Base-by-base conservation (phyloP, 495 filamentous ascomycete genomes). In the Opeltia flavorubescens region DNA sequence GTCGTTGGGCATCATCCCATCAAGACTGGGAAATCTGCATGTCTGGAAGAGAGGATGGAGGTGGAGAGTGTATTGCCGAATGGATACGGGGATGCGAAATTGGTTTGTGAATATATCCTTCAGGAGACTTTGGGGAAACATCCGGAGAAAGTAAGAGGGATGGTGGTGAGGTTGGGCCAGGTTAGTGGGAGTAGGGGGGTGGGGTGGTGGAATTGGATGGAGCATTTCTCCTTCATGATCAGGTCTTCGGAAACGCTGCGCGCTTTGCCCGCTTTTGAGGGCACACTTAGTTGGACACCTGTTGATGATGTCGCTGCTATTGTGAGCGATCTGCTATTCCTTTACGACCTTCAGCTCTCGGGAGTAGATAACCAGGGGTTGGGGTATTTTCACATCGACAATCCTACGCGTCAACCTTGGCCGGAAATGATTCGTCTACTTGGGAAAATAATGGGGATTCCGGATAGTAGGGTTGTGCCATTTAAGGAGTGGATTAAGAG, bases 311-410 rank as follows among this genome's bases (percentile, higher is more conserved):
- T 65, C 1, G 68, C 70, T 0, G 57, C 24, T 3, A 55, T 58
- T 0, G 43, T 70, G 6, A 46, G 20, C 4, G 66, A 70, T 4
- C 44, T 69, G 1, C 24, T 65, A 1, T 43, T 62, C 5, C 11
- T 39, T 0, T 45, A 57, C 2, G 23, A 27, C 7, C 23, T 44
- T 0, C 53, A 57, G 13, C 26, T 26, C 11, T 58, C 64, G 1
- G 45, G n/a, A n/a, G n/a, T n/a, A n/a, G n/a, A n/a, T n/a, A n/a
- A n/a, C n/a, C n/a, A n/a, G n/a, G n/a, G n/a, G n/a, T n/a, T n/a
- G n/a, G n/a, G n/a, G n/a, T n/a, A 70, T 47, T 74, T 72, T 38
- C 69, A 74, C 55, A 62, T 74, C 43, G 71, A 74, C 5, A 74
- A 72, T 40, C 71, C 69, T 0, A 52, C 63, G 3, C 42, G 62